Evolutionary conservation across 306 rosid species (phyloP), one percentile per base, ranked within the genome.

Genomic region (Ormosia semicastrata): DNA sequence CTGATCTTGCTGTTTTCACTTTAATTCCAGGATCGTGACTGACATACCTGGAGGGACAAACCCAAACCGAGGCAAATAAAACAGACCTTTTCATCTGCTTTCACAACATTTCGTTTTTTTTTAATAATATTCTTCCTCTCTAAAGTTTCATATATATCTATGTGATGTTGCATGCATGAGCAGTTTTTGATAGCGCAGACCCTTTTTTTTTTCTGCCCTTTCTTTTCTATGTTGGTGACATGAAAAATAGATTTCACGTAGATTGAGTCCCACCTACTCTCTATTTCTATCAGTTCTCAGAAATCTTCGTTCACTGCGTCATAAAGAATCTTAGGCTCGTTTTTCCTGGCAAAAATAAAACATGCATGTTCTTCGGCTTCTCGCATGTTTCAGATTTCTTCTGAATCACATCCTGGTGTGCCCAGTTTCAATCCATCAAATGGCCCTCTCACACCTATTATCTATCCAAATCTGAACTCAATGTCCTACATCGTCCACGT

Each of bases 31-130:
- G 98, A 83, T 93, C 18, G 89, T 95, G 24, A 89, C 86, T 8
- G 94, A 95, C 75, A 95, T 95, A 2, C 98, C 97, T 0, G 98
- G 98, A 1, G 97, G 98, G 0, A 83, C 90, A 24, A 91, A 88
- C 17, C 91, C 95, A 68, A 77, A 37, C 52, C 70, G 83, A 81
- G 98, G 98, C 91, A 77, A 44, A 59, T 52, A 29, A 13, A 2
- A 52, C 1, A 44, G 52, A 6, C 60, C 4, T 77, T 77, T 39
- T 15, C 17, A 80, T 47, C 53, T 71, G 15, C 1, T 34, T 34
- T 73, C 53, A 29, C 11, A n/a, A 5, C 5, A 0, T 6, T 2
- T 43, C 4, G 15, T 7, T 2, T 43, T 11, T n/a, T 7, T 39
- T 9, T 24, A 24, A 24, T 24, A 24, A 24, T 24, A 0, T 24